These are phyloP conservation scores for Hirsutella rhossiliensis DNA, from an alignment of 2,329 filamentous ascomycete species.

Conservation along the genomic window DNA sequence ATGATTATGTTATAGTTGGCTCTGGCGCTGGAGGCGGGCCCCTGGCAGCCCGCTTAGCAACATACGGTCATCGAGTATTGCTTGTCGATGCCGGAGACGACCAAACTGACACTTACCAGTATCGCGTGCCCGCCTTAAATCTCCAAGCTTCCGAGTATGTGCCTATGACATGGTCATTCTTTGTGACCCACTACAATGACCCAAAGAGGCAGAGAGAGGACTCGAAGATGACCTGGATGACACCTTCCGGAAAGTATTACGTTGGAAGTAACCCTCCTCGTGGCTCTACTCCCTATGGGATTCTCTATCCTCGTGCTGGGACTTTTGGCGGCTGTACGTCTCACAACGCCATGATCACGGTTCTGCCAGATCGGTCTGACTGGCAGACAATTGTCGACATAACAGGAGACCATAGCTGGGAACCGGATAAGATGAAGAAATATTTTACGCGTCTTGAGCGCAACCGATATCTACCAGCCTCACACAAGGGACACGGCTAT, in stretches of 20 bases:
- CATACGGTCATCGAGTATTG: conserved; percentile 46
- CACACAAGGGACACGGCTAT: conserved; percentile 38
- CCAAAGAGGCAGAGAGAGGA: conserved; percentile 38
- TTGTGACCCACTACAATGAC: conserved; percentile 48
- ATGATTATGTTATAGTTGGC: conserved; percentile 51
- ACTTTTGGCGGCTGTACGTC: conserved; percentile 39
- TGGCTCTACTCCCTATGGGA: conserved; percentile 27
- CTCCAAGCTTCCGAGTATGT: conserved; percentile 37
- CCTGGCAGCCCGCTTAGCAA: conserved; percentile 43
- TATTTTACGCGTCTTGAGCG: conserved; percentile 47
- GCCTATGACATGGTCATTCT: conserved; percentile 51
- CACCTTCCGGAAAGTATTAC: conserved; percentile 36
- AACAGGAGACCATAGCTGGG: conserved; percentile 50
- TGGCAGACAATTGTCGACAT: conserved; percentile 44
- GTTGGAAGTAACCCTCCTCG: conserved; percentile 24
- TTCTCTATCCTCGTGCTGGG: conserved; percentile 33
- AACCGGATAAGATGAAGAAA: conserved; percentile 44
- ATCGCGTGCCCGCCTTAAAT: conserved; percentile 30
- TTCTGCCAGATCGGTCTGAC: conserved; percentile 47
- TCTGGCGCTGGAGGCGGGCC: conserved; percentile 48
- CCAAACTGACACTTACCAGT: conserved; percentile 27
- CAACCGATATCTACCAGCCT: conserved; percentile 29
- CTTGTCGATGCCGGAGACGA: conserved; percentile 52
- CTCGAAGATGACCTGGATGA: conserved; percentile 45
- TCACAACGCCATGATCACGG: conserved; percentile 48